Evolutionary conservation across 1,284 basidiomycete genomes (phyloP).

Genomic region (Boletellus dicymbophilus): DNA sequence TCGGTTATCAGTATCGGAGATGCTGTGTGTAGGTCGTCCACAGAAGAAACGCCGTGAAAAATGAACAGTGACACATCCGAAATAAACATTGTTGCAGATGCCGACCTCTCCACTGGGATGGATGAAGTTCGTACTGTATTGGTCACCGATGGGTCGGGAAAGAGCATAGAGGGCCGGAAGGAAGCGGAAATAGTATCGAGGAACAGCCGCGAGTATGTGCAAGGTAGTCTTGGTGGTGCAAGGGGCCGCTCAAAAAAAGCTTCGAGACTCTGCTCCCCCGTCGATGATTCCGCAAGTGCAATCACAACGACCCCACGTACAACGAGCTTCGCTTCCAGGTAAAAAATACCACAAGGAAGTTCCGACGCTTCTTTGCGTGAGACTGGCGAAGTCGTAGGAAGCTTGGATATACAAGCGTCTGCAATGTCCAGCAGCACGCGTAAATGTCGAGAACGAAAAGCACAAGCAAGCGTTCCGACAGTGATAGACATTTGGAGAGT

Average conservation of each 20-base stretch:
- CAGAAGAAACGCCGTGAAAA: constrained; percentile 34
- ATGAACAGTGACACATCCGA: constrained; percentile 57
- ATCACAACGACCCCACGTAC: constrained; percentile 54
- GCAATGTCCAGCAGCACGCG: constrained; percentile 45
- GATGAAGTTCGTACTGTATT: constrained; percentile 9
- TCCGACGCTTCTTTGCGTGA: constrained; percentile 7
- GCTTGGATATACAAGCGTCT: constrained; percentile 38
- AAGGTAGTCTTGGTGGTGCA: constrained; percentile 47
- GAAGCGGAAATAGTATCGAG: constrained; percentile 51
- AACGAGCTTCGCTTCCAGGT: constrained; percentile 37
- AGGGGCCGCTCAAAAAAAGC: constrained; percentile 56
- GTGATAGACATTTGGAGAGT: constrained; percentile 39
- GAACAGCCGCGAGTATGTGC: constrained; percentile 57
- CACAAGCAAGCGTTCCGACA: constrained; percentile 53
- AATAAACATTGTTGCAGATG: constrained; percentile 35
- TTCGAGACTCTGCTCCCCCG: constrained; percentile 25
- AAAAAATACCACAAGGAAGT: constrained; percentile 17
- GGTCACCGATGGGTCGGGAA: constrained; percentile 1
- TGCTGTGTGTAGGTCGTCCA: constrained; percentile 35
- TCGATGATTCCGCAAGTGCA: constrained; percentile 35
- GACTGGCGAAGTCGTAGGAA: constrained; percentile 17
- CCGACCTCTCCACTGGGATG: constrained; percentile 11
- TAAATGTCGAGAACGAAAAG: constrained; percentile 55
- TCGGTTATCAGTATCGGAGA: constrained; percentile 70
- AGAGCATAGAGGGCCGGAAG: constrained; percentile 21